A percentile compares a stretch with the other conserved stretches of the same genome.
phyloP scores from a whole-genome alignment of 345 rosid species.

The Citrus medica region DNA sequence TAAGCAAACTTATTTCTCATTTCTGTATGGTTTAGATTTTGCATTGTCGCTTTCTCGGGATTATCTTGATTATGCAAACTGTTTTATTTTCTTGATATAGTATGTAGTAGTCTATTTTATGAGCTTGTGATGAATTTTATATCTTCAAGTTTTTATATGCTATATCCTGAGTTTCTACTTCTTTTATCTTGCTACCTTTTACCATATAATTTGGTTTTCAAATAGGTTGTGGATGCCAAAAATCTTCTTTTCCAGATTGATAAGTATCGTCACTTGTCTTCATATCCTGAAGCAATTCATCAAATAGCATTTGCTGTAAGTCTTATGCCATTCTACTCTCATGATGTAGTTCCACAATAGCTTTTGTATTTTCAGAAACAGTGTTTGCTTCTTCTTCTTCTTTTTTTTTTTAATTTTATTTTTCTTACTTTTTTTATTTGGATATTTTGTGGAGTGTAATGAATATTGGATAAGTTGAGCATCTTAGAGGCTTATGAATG shows the following conservation, averaged over 20 bases:
- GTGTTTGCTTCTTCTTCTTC: neutral
- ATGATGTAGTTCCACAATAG: neutral
- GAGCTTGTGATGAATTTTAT: neutral
- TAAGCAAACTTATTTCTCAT: constrained; percentile 25
- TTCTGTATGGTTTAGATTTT: neutral
- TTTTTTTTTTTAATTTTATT: neutral
- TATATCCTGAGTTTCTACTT: neutral
- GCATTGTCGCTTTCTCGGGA: neutral
- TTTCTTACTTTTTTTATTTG: neutral
- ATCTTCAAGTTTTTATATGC: neutral
- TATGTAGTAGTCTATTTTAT: neutral
- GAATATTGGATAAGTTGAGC: neutral
- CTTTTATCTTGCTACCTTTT: neutral
- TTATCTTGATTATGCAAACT: neutral
- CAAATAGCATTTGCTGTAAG: constrained; percentile 94
- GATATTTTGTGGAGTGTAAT: neutral
- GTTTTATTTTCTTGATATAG: neutral
- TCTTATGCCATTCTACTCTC: neutral
- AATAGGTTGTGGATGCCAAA: constrained; percentile 94
- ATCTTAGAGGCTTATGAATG: constrained; percentile 14
- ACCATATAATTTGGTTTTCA: constrained; percentile 18
- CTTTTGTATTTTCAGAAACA: neutral
- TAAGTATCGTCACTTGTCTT: constrained; percentile 46
- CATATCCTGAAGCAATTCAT: constrained; percentile 87
- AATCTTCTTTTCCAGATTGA: constrained; percentile 77